A percentile compares a stretch with the other conserved stretches of the same genome.
Evolutionary conservation across 129 eudicot genomes (phyloP).

Genomic region (Apium graveolens): DNA sequence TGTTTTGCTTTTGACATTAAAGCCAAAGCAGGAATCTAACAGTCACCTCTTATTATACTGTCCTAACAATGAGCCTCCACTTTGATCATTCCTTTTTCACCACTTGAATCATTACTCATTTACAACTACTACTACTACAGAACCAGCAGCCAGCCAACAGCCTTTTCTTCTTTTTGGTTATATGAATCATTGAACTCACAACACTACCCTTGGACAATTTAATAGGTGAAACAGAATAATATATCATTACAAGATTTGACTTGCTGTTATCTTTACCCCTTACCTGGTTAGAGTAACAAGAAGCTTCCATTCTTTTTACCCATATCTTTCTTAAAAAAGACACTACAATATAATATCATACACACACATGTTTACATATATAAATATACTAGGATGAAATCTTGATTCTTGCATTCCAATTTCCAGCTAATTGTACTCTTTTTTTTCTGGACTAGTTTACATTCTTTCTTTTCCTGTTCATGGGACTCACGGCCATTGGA

Average conservation of each 20-base stretch:
- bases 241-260: slow-evolving; percentile 4
- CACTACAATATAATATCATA: neutral
- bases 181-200: neutral
- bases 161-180: neutral
- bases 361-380: neutral
- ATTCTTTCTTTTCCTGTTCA: slow-evolving; percentile 14
- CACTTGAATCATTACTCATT: slow-evolving; percentile 16
- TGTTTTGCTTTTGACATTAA: slow-evolving; percentile 29
- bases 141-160: neutral
- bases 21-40: slow-evolving; percentile 30
- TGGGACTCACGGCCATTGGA: slow-evolving; percentile 7
- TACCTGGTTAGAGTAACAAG: slow-evolving; percentile 3
- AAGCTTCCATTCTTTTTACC: slow-evolving; percentile 20
- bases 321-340: slow-evolving; percentile 9
- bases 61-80: slow-evolving; percentile 9
- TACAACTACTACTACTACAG: slow-evolving; percentile 1
- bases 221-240: neutral
- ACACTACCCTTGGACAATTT: neutral
- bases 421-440: neutral
- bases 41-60: slow-evolving; percentile 9
- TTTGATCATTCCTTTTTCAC: slow-evolving; percentile 23
- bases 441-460: slow-evolving; percentile 4
- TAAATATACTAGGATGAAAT: neutral
- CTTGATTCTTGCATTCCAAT: neutral
- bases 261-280: neutral